Percentiles rank a stretch among this genome's conserved stretches.
phyloP scores from a whole-genome alignment of 2,329 filamentous ascomycete genomes.

The Claviceps pusilla region DNA sequence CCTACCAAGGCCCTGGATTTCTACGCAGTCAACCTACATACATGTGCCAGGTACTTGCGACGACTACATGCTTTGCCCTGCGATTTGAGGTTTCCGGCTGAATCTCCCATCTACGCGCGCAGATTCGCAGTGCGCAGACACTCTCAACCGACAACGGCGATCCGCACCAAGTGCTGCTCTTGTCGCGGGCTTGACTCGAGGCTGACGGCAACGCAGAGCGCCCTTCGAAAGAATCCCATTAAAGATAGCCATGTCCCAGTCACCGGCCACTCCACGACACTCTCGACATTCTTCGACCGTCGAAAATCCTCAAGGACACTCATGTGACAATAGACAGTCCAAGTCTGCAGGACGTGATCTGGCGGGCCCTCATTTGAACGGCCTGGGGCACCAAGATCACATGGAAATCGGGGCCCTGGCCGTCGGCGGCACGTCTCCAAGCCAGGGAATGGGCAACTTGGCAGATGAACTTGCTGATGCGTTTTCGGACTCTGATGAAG shows the following conservation, averaged over 20 bases:
- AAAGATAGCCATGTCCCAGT: conserved; percentile 3
- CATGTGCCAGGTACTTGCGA: background rate
- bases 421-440: conserved; percentile 24
- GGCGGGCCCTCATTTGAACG: conserved; percentile 31
- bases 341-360: conserved; percentile 37
- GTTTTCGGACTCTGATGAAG: conserved; percentile 50
- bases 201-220: background rate
- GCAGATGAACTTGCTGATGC: conserved; percentile 69
- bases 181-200: background rate
- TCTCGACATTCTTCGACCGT: conserved; percentile 42
- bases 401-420: conserved; percentile 32
- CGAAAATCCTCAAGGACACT: conserved; percentile 33
- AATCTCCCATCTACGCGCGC: background rate
- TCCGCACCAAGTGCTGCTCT: background rate
- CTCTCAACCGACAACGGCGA: background rate
- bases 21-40: background rate
- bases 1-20: background rate
- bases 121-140: background rate
- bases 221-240: background rate
- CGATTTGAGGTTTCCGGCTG: background rate
- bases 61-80: background rate
- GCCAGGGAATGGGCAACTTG: conserved; percentile 56
- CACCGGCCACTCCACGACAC: conserved; percentile 34
- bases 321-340: conserved; percentile 32
- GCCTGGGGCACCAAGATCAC: conserved; percentile 33